Percentiles rank a stretch among this genome's conserved stretches.
Evolutionary conservation across 2,329 filamentous ascomycete genomes (phyloP).

Genomic region (Grosmannia huntii): DNA sequence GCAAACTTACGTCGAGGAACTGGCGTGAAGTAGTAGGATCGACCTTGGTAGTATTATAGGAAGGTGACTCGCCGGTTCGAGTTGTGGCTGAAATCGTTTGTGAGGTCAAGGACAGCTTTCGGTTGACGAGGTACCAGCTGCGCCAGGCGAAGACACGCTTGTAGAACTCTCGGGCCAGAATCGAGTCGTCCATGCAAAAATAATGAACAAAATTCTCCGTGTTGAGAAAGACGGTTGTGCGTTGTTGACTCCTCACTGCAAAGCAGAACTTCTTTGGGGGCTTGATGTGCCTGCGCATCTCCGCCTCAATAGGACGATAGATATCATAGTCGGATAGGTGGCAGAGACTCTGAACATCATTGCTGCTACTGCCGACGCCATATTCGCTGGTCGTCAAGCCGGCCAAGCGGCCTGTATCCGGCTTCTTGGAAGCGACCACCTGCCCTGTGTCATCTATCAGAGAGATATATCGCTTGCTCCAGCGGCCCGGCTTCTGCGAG

Average conservation of each 20-base stretch:
- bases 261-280: constrained; percentile 78
- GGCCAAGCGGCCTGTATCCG: constrained; percentile 31
- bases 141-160: constrained; percentile 66
- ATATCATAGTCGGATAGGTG: constrained; percentile 90
- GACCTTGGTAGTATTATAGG: not conserved
- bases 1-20: not conserved
- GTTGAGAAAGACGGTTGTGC: constrained; percentile 68
- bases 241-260: constrained; percentile 86
- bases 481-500: constrained; percentile 70
- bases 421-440: constrained; percentile 56
- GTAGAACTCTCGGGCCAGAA: constrained; percentile 56
- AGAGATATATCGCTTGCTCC: constrained; percentile 74
- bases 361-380: constrained; percentile 18
- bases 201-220: constrained; percentile 85
- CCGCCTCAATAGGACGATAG: constrained; percentile 60
- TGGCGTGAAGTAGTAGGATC: not conserved
- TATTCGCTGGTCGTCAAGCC: constrained; percentile 13
- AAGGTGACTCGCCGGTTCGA: too few species aligned
- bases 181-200: constrained; percentile 66
- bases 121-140: constrained; percentile 80
- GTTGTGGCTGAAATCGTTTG: constrained; percentile 4
- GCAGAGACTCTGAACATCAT: constrained; percentile 59
- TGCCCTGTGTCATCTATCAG: constrained; percentile 60
- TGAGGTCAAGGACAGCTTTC: constrained; percentile 32
- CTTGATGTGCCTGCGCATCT: constrained; percentile 57